Base-by-base conservation (phyloP, 495 filamentous ascomycete genomes). In the Penicillium ucsense region DNA sequence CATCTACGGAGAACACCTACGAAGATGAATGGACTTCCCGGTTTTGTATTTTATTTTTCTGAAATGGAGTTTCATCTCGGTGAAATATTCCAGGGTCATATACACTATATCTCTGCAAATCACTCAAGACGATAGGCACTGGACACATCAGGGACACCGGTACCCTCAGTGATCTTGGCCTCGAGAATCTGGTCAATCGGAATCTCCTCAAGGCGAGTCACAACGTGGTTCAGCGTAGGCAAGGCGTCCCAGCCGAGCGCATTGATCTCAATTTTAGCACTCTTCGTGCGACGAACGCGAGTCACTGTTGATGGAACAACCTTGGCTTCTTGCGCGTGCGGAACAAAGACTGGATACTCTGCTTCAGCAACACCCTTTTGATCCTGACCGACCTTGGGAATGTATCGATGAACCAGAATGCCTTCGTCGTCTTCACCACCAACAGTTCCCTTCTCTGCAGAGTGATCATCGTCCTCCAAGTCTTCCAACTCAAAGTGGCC, bases 201-300 rank as follows among this genome's bases (percentile, higher is more conserved):
- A 38, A 82, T 67, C 42, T 78, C 75, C 0, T 67, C 72, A 49
- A 81, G 48, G 29, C 62, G 59, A 36, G 60, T 58, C 27, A 76
- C 56, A 29, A 81, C 61, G 60, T 79, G 74, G 50, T 81, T 74
- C 35, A 81, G 57, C 2, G 75, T 81, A 0, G 79, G 78, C 43
- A 81, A 52, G 12, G 56, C 56, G 30, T 75, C 59, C 74, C 67
- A 75, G 46, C 72, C 65, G 12, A 72, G 53, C 4, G 53, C 55
- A 34, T 73, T 59, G 34, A 79, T 65, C 39, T 62, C 56, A 46
- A 78, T 57, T n/a, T 53, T 64, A 6, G 70, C 70, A 40, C 67
- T 69, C 10, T 55, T 58, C n/a, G 69, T 60, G 39, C 57, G 63
- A 12, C 57, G 61, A 34, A 68, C 30, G 33, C 62, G 47, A 2